phyloP scores from a whole-genome alignment of 2,329 filamentous ascomycete genomes.

The Colletotrichum chlorophyti region DNA sequence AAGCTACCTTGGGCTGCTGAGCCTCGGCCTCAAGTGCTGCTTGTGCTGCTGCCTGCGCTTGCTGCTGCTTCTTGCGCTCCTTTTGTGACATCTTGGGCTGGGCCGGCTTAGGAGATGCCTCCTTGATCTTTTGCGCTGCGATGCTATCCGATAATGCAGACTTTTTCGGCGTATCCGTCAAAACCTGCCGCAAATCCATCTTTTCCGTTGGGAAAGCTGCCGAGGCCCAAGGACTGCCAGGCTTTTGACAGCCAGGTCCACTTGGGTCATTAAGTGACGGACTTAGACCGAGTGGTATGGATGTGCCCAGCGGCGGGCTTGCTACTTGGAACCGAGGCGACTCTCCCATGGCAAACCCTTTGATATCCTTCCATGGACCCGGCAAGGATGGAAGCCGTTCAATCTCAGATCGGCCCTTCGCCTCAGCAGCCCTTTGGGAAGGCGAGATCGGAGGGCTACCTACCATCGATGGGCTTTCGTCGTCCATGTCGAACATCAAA shows the following conservation, averaged over 20 bases:
- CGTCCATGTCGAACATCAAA: constrained; percentile 94
- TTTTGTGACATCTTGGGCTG: constrained; percentile 82
- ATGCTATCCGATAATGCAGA: constrained; percentile 63
- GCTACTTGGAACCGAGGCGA: constrained; percentile 7
- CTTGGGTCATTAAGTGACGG: constrained; percentile 16
- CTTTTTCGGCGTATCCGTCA: constrained; percentile 63
- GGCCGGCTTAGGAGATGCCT: constrained; percentile 43
- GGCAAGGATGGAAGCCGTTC: constrained; percentile 34
- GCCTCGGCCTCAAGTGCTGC: constrained; percentile 44
- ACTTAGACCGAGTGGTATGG: not conserved
- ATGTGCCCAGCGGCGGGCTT: not conserved
- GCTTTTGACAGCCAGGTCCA: constrained; percentile 14
- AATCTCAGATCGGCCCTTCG: not conserved
- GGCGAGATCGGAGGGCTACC: constrained; percentile 35
- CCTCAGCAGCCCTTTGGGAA: constrained; percentile 3
- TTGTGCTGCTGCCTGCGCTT: constrained; percentile 63
- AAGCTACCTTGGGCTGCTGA: constrained; percentile 47
- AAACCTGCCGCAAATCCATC: constrained; percentile 78
- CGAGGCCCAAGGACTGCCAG: constrained; percentile 57
- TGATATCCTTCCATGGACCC: constrained; percentile 46
- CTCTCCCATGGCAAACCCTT: constrained; percentile 34
- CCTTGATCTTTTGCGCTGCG: constrained; percentile 55
- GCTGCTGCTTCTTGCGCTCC: constrained; percentile 84
- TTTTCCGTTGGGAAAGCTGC: constrained; percentile 64
- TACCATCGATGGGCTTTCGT: constrained; percentile 59